These are phyloP conservation scores for Melampsora larici-populina DNA, from an alignment of 1,284 basidiomycete species.

Conservation along the genomic window DNA sequence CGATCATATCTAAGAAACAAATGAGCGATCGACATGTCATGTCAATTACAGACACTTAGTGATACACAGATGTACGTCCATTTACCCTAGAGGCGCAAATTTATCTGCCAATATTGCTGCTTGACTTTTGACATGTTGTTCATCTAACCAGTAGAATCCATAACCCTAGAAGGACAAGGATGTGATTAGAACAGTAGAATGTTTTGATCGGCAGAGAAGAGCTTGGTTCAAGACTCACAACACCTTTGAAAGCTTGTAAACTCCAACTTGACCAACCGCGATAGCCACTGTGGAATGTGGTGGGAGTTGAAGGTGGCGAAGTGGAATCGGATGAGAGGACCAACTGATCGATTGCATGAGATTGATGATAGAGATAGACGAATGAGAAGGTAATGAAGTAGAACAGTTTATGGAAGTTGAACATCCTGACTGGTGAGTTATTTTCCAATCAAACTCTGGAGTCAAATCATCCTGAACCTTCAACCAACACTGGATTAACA, in stretches of 20 bases:
- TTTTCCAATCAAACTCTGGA: neutral
- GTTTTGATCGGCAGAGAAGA: neutral
- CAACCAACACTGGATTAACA: neutral
- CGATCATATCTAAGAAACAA: conserved; percentile 23
- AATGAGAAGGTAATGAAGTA: neutral
- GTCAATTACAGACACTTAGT: neutral
- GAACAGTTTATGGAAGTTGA: neutral
- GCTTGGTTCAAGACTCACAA: neutral
- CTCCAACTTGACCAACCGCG: conserved; percentile 40
- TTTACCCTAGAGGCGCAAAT: conserved; percentile 30
- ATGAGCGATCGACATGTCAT: neutral
- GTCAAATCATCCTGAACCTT: too few species aligned
- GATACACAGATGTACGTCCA: too few species aligned
- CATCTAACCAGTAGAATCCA: conserved; percentile 37
- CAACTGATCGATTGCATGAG: conserved; percentile 2
- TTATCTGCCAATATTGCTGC: conserved; percentile 28
- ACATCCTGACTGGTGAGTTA: neutral
- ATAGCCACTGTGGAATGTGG: neutral
- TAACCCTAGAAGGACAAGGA: conserved; percentile 15
- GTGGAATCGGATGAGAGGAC: neutral
- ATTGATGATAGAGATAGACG: neutral
- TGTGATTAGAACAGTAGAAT: neutral
- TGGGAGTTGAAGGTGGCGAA: neutral
- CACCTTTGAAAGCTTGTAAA: conserved; percentile 33
- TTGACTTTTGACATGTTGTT: conserved; percentile 25